These are phyloP conservation scores for Trichoderma afroharzianum DNA, from an alignment of 2,329 filamentous ascomycete species.

Conservation along the genomic window DNA sequence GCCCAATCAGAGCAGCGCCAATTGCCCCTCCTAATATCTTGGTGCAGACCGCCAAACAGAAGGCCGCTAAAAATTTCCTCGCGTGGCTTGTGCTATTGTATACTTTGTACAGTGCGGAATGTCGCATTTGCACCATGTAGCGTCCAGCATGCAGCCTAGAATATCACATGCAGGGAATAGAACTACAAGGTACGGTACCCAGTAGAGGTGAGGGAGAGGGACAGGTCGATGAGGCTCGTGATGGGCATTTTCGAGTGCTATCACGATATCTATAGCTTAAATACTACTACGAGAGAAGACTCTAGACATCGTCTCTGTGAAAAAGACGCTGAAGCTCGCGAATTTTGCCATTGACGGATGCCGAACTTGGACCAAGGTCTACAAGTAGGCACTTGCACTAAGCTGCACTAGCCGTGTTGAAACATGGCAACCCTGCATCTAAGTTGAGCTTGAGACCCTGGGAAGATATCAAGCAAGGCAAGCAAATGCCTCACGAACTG, in stretches of 20 bases:
- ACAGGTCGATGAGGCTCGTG: not conserved
- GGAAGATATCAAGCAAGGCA: not conserved
- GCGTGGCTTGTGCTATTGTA: not conserved
- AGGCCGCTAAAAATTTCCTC: not conserved
- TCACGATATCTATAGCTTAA: rapidly evolving
- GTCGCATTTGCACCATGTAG: not conserved
- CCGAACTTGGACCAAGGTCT: not conserved
- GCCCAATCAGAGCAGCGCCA: slow-evolving; percentile 5
- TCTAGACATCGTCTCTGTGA: not conserved
- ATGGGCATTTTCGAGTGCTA: not conserved
- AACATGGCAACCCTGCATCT: not conserved
- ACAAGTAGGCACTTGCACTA: not conserved
- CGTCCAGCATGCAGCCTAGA: not conserved
- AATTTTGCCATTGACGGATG: not conserved
- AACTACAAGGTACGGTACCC: not conserved
- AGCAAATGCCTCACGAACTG: not conserved
- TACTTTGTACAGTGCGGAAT: not conserved
- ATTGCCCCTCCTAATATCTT: not conserved
- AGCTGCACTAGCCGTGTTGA: not conserved
- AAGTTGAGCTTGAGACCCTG: not conserved
- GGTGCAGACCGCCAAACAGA: not conserved
- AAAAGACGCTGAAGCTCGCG: not conserved
- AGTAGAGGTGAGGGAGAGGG: not conserved
- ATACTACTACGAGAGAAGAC: rapidly evolving
- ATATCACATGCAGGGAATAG: slow-evolving; percentile 1